Conservation (phyloP, 768 basidiomycete genomes). For the Lactarius sp. region DNA sequence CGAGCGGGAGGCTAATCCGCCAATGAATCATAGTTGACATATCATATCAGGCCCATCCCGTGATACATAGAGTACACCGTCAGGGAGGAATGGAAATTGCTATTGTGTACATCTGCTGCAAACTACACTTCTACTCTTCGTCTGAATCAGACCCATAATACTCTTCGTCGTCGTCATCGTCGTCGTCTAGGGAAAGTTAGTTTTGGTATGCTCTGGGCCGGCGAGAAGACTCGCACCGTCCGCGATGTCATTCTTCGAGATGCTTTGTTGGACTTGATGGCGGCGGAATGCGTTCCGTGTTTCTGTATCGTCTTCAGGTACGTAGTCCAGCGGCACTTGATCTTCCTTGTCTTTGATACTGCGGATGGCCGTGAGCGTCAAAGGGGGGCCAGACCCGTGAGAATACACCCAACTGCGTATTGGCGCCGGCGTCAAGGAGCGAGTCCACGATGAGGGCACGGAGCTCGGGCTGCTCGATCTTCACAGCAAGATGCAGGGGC, state of each 20-base stretch:
- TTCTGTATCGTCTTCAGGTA: constrained; percentile 50
- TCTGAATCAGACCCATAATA: constrained; percentile 27
- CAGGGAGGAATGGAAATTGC: constrained; percentile 9
- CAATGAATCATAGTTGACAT: constrained; percentile 23
- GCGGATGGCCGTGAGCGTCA: neutral
- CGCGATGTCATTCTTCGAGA: constrained; percentile 60
- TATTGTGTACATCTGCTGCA: constrained; percentile 20
- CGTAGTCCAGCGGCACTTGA: constrained; percentile 49
- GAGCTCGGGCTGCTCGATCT: constrained; percentile 49
- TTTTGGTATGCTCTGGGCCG: neutral
- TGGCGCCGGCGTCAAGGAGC: constrained; percentile 75
- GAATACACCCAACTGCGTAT: constrained; percentile 48
- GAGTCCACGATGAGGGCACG: constrained; percentile 53
- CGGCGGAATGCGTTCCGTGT: constrained; percentile 49
- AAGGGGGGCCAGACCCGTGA: too few species aligned
- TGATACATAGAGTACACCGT: constrained; percentile 16
- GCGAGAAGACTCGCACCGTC: constrained; percentile 39
- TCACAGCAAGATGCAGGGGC: constrained; percentile 71
- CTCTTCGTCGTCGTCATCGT: constrained; percentile 29
- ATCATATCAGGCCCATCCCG: constrained; percentile 9
- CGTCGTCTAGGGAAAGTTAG: constrained; percentile 26
- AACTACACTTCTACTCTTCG: constrained; percentile 26
- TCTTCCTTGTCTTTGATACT: constrained; percentile 74
- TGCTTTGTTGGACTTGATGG: constrained; percentile 45
- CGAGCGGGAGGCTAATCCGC: constrained; percentile 31